A percentile compares a stretch with the other conserved stretches of the same genome.
Conservation (phyloP, 2,329 filamentous ascomycete genomes). For the Trichothecium roseum region DNA sequence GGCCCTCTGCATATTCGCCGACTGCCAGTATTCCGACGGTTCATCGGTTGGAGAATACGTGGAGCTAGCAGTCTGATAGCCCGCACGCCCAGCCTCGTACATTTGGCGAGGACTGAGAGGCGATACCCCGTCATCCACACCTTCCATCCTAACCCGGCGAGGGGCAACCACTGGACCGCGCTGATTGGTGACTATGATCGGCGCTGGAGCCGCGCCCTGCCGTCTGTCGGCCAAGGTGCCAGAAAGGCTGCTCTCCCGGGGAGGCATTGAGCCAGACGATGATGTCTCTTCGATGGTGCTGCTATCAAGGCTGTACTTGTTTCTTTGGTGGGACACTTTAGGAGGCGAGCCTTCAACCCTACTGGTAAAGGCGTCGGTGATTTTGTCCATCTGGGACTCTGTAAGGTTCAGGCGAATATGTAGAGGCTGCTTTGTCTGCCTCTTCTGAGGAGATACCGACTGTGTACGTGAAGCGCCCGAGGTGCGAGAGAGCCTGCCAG, state of each 20-base stretch:
- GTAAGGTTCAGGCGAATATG: conserved; percentile 38
- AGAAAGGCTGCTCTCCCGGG: conserved; percentile 7
- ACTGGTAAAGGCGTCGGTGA: conserved; percentile 31
- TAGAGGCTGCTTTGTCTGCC: conserved; percentile 24
- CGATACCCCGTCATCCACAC: conserved; percentile 13
- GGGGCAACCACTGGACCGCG: conserved; percentile 4
- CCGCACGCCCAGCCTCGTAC: conserved; percentile 2
- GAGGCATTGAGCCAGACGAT: conserved; percentile 1
- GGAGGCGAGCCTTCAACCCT: conserved; percentile 1
- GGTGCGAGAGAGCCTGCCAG: conserved; percentile 25
- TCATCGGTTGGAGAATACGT: conserved; percentile 13
- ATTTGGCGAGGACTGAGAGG: conserved; percentile 13
- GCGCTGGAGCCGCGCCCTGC: conserved; percentile 14
- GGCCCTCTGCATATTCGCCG: conserved; percentile 7
- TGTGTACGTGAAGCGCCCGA: conserved; percentile 18
- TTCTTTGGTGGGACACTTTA: conserved; percentile 4
- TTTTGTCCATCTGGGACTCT: conserved; percentile 35
- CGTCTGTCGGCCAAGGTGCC: conserved; percentile 19
- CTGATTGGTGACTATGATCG: conserved; percentile 12
- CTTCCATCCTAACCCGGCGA: conserved; percentile 10
- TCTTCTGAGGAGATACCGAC: conserved; percentile 24
- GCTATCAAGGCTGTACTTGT: not conserved
- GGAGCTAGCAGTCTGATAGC: conserved; percentile 5
- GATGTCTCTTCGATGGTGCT: not conserved
- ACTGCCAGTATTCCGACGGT: conserved; percentile 9